Base-by-base conservation (phyloP, 495 filamentous ascomycete species). In the Penicillium lagena region DNA sequence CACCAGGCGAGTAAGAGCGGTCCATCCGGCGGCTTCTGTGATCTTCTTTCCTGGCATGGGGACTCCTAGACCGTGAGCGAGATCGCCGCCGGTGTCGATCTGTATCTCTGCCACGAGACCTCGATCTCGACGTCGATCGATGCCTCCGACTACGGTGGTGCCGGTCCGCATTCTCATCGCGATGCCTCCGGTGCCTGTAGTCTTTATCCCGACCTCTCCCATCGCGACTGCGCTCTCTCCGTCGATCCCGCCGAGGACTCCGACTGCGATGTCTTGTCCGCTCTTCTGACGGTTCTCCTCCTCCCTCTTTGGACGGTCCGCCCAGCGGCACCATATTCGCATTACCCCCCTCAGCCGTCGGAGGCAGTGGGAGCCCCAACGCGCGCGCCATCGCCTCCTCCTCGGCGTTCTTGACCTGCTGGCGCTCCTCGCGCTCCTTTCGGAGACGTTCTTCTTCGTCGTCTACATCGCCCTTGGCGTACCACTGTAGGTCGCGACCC, bases 381-480 rank as follows among this genome's bases (percentile, higher is more conserved):
- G 90, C 93, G 37, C 67, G 73, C 9, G 85, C 79, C 58, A 96
- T 78, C 1, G 90, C 93, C 63, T 96, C 94, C 58, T 91, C 84
- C 58, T 98, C 93, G 0, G 85, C 89, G 54, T 95, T 88, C 62
- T 96, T 97, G 58, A 98, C 80, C 32, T 70, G 75, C 39, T 82
- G 75, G 40, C 89, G 78, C 52, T 94, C 91, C 47, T 79, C 81
- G 12, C 85, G 82, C 53, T 87, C 78, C 43, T 82, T 70, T 9
- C 66, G 76, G 14, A 69, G 70, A 39, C 69, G 72, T 47, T 87
- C 79, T 39, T 84, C 81, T 13, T 82, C 76, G n/a, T 62, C 58
- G 7, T 64, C 56, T 5, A 56, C 65, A 14, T 88, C 79, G 11
- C 70, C 73, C 60, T 87, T 91, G 4, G 90, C 81, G 52, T 97